Conservation (phyloP, 208 protist species). For the Eutreptiella sp. region DNA sequence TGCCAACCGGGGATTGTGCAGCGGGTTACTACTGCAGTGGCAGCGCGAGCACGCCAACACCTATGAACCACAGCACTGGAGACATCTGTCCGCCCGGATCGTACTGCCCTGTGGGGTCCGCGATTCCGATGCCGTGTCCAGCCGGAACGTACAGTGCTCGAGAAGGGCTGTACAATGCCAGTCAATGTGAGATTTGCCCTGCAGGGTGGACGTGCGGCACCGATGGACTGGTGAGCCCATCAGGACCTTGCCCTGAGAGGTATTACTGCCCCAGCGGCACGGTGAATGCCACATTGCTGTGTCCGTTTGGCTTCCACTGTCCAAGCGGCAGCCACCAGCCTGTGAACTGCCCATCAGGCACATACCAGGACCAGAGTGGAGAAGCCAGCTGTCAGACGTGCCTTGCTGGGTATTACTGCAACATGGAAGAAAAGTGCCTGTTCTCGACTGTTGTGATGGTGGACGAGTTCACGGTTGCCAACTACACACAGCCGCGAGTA, state of each 20-base stretch:
- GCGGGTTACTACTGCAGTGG: slow-evolving; percentile 43
- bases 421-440: not conserved
- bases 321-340: not conserved
- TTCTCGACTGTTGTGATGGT: no score
- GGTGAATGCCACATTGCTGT: not conserved
- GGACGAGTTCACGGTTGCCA: not conserved
- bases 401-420: slow-evolving; percentile 34
- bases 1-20: slow-evolving; percentile 27
- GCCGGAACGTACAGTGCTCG: slow-evolving; percentile 20
- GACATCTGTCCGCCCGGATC: slow-evolving; percentile 12
- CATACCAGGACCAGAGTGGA: slow-evolving; percentile 14
- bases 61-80: not conserved
- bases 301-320: slow-evolving; percentile 33
- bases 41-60: slow-evolving; percentile 16
- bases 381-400: slow-evolving; percentile 28
- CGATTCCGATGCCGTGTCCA: slow-evolving; percentile 1
- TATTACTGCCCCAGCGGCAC: slow-evolving; percentile 31
- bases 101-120: slow-evolving; percentile 7
- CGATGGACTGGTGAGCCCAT: not conserved
- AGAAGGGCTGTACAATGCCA: not conserved
- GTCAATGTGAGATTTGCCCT: slow-evolving; percentile 9
- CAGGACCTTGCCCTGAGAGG: slow-evolving; percentile 18
- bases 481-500: not conserved
- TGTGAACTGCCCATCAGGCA: slow-evolving; percentile 32
- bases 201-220: not conserved